phyloP scores from a whole-genome alignment of 805 yeast genomes.

The Peterozyma toletana region DNA sequence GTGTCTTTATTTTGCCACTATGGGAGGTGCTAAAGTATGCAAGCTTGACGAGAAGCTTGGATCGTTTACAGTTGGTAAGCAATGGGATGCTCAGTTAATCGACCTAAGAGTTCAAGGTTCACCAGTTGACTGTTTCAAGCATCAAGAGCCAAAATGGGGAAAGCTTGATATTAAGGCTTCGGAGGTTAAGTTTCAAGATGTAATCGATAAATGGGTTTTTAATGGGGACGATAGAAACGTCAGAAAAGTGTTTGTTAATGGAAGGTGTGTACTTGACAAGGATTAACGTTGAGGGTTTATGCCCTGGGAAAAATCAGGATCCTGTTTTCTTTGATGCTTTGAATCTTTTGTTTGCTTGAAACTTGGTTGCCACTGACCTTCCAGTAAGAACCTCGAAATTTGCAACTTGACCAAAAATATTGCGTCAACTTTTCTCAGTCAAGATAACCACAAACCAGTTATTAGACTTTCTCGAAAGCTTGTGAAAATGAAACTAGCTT shows the following conservation, averaged over 20 bases:
- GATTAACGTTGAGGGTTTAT: constrained; percentile 7
- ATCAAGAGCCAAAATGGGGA: constrained; percentile 49
- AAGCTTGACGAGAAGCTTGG: constrained; percentile 56
- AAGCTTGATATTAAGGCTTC: constrained; percentile 8
- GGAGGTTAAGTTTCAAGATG: constrained; percentile 35
- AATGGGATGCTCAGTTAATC: constrained; percentile 77
- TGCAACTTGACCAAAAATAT: too few relatives aligned
- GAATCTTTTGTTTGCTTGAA: not conserved
- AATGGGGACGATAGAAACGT: constrained; percentile 93
- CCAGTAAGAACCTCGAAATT: not conserved
- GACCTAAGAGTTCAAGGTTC: constrained; percentile 50
- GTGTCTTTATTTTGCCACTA: constrained; percentile 73
- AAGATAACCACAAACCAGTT: too few relatives aligned
- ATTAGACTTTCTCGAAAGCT: too few relatives aligned
- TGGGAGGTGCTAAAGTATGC: constrained; percentile 83
- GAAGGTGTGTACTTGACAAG: constrained; percentile 50
- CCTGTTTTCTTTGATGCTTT: not conserved
- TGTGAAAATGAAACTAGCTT: too few relatives aligned
- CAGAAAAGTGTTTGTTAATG: constrained; percentile 74
- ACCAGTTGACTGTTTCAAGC: constrained; percentile 66
- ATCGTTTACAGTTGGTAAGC: constrained; percentile 66
- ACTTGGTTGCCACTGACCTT: constrained; percentile 5
- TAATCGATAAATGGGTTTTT: constrained; percentile 85
- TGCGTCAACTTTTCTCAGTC: too few relatives aligned
- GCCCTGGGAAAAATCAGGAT: not conserved